Conservation (phyloP, 495 filamentous ascomycete genomes). For the Lentithecium fluviatile region DNA sequence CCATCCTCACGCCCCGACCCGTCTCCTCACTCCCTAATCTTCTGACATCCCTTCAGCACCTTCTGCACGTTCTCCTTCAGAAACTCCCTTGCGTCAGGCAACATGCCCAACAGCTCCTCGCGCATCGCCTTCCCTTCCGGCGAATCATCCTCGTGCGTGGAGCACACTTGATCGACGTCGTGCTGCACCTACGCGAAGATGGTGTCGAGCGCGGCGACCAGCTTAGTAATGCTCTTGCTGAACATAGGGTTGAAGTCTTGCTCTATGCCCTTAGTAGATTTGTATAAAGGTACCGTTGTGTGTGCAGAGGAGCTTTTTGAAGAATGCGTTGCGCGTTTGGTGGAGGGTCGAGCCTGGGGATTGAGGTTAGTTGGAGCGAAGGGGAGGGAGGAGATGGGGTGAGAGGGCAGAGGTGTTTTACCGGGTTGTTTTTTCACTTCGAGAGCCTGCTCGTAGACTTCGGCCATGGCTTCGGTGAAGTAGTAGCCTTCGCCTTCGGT, state of each 20-base stretch:
- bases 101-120: not conserved
- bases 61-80: not conserved
- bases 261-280: not conserved
- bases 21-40: no score
- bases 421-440: not conserved
- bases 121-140: slow-evolving; percentile 2
- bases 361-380: no score
- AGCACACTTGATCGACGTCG: not conserved
- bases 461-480: slow-evolving; percentile 1
- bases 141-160: slow-evolving; percentile 2
- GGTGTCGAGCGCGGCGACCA: not conserved
- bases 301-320: not conserved
- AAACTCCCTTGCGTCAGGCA: not conserved
- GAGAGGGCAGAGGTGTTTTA: no score
- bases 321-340: not conserved
- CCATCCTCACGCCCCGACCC: no score
- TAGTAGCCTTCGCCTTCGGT: not conserved
- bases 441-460: not conserved
- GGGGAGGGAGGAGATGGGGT: not conserved
- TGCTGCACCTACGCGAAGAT: not conserved
- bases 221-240: not conserved
- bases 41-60: not conserved
- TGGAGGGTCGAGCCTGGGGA: slow-evolving; percentile 7
- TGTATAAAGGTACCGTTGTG: not conserved
- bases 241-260: not conserved